Evolutionary conservation across 139 green algal species (phyloP).

Genomic region (Picochlorum costavermella): DNA sequence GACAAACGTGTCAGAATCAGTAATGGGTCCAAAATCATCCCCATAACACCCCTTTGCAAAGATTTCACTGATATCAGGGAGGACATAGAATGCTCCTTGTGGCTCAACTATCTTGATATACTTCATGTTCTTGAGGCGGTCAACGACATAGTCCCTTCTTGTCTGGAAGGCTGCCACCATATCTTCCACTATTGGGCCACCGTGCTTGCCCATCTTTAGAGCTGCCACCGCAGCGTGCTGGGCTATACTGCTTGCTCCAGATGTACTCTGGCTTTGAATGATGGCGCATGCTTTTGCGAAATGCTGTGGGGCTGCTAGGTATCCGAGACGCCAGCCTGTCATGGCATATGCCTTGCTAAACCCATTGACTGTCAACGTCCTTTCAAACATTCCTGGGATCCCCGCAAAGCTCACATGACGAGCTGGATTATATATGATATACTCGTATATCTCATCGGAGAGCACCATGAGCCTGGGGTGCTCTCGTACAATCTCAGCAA

Average conservation of each 20-base stretch:
- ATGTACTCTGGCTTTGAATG: slow-evolving; percentile 91
- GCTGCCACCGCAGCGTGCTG: slow-evolving; percentile 87
- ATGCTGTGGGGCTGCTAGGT: slow-evolving; percentile 78
- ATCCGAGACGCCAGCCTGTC: slow-evolving; percentile 91
- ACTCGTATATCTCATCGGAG: slow-evolving; percentile 84
- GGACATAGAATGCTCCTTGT: slow-evolving; percentile 89
- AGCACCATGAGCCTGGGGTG: slow-evolving; percentile 90
- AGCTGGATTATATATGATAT: slow-evolving; percentile 86
- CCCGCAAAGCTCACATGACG: slow-evolving; percentile 72
- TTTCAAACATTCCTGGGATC: slow-evolving; percentile 80
- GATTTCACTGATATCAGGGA: slow-evolving; percentile 78
- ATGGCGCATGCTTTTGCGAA: slow-evolving; percentile 69
- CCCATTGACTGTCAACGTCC: slow-evolving; percentile 95
- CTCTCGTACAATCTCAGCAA: slow-evolving; percentile 70
- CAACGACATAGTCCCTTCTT: slow-evolving; percentile 60
- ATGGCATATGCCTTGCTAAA: slow-evolving; percentile 92
- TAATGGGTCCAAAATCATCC: slow-evolving; percentile 61
- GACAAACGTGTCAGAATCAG: slow-evolving; percentile 70
- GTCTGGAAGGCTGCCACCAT: slow-evolving; percentile 84
- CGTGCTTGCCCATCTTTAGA: slow-evolving; percentile 64
- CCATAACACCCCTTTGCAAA: slow-evolving; percentile 50
- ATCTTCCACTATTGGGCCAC: slow-evolving; percentile 54
- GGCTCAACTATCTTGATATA: slow-evolving; percentile 62
- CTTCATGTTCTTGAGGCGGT: slow-evolving; percentile 56
- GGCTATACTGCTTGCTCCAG: slow-evolving; percentile 59